Conservation (phyloP, 2,329 filamentous ascomycete species). For the Didymella pinodella region DNA sequence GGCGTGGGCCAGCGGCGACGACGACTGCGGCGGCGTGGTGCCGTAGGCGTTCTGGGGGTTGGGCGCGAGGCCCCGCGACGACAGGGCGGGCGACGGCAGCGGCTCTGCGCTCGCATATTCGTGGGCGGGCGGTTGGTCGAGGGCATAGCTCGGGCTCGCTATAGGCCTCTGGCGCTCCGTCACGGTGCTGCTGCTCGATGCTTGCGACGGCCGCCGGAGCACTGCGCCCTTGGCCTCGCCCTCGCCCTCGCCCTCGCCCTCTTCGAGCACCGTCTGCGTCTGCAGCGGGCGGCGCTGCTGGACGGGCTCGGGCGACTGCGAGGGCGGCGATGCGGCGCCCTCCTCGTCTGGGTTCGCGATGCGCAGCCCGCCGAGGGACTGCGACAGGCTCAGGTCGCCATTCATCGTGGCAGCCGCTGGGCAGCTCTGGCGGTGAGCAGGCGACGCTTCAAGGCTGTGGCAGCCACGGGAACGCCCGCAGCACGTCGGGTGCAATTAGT, state of each 20-base stretch:
- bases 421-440: constrained; percentile 33
- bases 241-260: constrained; percentile 4
- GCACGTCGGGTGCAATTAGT: constrained; percentile 26
- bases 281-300: constrained; percentile 22
- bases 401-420: constrained; percentile 69
- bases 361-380: constrained; percentile 89
- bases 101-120: constrained; percentile 28
- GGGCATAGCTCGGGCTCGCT: not conserved
- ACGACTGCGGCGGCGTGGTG: constrained; percentile 34
- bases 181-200: constrained; percentile 49
- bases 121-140: constrained; percentile 40
- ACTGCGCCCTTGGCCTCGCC: constrained; percentile 12
- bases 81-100: constrained; percentile 38
- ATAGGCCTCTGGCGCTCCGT: constrained; percentile 42
- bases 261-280: constrained; percentile 7
- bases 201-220: constrained; percentile 34
- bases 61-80: constrained; percentile 53
- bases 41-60: constrained; percentile 53
- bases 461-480: constrained; percentile 32
- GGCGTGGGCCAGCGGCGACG: constrained; percentile 34
- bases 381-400: constrained; percentile 89
- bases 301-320: constrained; percentile 34
- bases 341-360: constrained; percentile 95
- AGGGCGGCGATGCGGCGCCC: constrained; percentile 46
- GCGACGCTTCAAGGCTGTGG: constrained; percentile 25